phyloP scores from a whole-genome alignment of 2,329 filamentous ascomycete species.

The Clonostachys solani region DNA sequence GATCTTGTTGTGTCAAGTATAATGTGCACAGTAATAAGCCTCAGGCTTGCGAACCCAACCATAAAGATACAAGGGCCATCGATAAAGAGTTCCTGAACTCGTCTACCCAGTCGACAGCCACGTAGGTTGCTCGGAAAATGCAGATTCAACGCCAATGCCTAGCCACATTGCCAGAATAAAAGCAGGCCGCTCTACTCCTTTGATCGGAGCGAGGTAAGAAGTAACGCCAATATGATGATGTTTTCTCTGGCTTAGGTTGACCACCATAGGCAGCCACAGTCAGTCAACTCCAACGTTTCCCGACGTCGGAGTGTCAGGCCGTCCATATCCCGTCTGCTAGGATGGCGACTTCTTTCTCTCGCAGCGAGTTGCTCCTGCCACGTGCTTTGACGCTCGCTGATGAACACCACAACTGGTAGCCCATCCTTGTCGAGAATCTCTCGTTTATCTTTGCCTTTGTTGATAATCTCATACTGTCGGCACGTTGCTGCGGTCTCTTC shows the following conservation, averaged over 20 bases:
- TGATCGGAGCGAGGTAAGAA: too few species aligned
- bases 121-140: too few species aligned
- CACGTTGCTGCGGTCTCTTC: slow-evolving; percentile 31
- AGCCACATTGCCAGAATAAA: too few species aligned
- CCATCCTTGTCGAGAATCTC: slow-evolving; percentile 29
- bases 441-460: slow-evolving; percentile 26
- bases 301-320: background rate
- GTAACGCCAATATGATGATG: background rate
- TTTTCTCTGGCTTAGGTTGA: slow-evolving; percentile 22
- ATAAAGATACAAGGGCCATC: too few species aligned
- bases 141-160: too few species aligned
- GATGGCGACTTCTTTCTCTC: slow-evolving; percentile 1
- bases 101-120: too few species aligned
- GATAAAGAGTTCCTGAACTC: too few species aligned
- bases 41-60: too few species aligned
- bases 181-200: background rate
- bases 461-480: slow-evolving; percentile 40
- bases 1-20: too few species aligned
- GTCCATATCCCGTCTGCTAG: background rate
- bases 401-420: slow-evolving; percentile 33
- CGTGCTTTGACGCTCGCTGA: slow-evolving; percentile 28
- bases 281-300: slow-evolving; percentile 31
- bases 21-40: too few species aligned
- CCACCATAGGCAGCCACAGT: slow-evolving; percentile 52
- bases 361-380: background rate